Conservation (phyloP, 2,329 filamentous ascomycete species). For the Ascosphaera pollenicola region DNA sequence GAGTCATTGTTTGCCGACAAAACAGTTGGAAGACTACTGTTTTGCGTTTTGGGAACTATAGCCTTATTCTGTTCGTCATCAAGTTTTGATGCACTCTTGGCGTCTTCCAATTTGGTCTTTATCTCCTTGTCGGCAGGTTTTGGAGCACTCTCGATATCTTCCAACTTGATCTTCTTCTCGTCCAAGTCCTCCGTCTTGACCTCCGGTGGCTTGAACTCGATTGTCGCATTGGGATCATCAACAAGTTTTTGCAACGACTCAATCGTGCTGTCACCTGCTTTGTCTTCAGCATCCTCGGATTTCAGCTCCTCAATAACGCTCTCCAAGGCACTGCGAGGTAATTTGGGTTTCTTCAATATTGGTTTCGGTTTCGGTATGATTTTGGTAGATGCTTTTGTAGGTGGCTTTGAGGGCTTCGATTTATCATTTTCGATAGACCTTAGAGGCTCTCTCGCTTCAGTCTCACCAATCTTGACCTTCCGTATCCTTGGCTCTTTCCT, state of each 20-base stretch:
- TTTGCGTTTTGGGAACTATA: slow-evolving; percentile 9
- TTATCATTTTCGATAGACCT: not conserved
- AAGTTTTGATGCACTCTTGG: slow-evolving; percentile 1
- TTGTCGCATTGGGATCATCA: slow-evolving; percentile 10
- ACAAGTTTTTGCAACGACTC: slow-evolving; percentile 22
- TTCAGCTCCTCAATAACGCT: slow-evolving; percentile 20
- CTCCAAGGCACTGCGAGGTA: slow-evolving; percentile 21
- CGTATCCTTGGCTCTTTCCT: not conserved
- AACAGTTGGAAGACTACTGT: slow-evolving; percentile 5
- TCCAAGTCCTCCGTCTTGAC: slow-evolving; percentile 2
- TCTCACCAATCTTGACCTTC: slow-evolving; percentile 2
- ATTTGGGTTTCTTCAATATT: slow-evolving; percentile 14
- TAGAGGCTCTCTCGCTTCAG: not conserved
- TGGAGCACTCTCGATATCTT: not conserved
- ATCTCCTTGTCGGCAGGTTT: slow-evolving; percentile 9
- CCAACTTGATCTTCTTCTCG: slow-evolving; percentile 1
- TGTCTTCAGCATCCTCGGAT: slow-evolving; percentile 16
- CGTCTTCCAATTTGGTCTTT: slow-evolving; percentile 1
- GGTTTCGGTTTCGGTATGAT: slow-evolving; percentile 6
- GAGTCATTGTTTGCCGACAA: slow-evolving; percentile 8
- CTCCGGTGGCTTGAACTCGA: slow-evolving; percentile 8
- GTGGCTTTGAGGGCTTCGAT: slow-evolving; percentile 1
- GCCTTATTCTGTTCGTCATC: no score
- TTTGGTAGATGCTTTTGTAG: slow-evolving; percentile 3
- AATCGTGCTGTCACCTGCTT: slow-evolving; percentile 22